Percentiles rank a stretch among this genome's conserved stretches.
Evolutionary conservation across 805 yeast genomes (phyloP).

Genomic region (Kluyveromyces lactis): DNA sequence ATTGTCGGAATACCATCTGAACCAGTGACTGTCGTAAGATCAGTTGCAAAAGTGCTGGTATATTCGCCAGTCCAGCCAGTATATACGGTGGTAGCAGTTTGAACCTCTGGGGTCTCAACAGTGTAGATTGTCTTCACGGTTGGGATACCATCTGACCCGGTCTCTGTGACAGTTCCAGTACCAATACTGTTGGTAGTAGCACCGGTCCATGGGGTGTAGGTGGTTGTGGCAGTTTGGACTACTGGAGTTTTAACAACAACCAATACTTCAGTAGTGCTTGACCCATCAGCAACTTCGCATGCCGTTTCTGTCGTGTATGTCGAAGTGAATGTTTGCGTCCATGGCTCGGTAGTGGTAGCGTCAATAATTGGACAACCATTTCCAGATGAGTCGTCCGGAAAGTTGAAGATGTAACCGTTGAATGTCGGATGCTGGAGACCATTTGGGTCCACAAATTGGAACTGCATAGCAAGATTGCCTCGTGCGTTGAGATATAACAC

Average conservation of each 20-base stretch:
- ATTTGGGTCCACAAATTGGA: conserved; percentile 15
- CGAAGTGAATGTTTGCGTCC: conserved; percentile 1
- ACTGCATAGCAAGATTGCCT: conserved; percentile 10
- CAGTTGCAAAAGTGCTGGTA: too few relatives aligned
- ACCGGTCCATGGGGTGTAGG: conserved; percentile 5
- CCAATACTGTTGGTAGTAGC: conserved; percentile 5
- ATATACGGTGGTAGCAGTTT: too few relatives aligned
- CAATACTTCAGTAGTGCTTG: neutral
- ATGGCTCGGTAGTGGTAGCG: conserved; percentile 6
- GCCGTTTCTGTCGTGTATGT: conserved; percentile 2
- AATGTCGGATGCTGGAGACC: conserved; percentile 12
- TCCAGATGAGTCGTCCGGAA: conserved; percentile 5
- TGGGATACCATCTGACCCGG: conserved; percentile 6
- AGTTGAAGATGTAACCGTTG: conserved; percentile 12
- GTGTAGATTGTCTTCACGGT: conserved; percentile 8
- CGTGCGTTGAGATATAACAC: conserved; percentile 18
- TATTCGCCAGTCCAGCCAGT: too few relatives aligned
- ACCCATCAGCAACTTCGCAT: neutral
- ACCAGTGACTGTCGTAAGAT: too few relatives aligned
- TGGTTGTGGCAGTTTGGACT: conserved; percentile 1
- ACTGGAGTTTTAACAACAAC: conserved; percentile 8
- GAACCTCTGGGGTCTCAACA: too few relatives aligned
- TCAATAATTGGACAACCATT: conserved; percentile 2
- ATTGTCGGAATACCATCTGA: too few relatives aligned
- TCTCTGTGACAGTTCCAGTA: conserved; percentile 4